Conservation (phyloP, 495 filamentous ascomycete species). For the Neurospora sp. region DNA sequence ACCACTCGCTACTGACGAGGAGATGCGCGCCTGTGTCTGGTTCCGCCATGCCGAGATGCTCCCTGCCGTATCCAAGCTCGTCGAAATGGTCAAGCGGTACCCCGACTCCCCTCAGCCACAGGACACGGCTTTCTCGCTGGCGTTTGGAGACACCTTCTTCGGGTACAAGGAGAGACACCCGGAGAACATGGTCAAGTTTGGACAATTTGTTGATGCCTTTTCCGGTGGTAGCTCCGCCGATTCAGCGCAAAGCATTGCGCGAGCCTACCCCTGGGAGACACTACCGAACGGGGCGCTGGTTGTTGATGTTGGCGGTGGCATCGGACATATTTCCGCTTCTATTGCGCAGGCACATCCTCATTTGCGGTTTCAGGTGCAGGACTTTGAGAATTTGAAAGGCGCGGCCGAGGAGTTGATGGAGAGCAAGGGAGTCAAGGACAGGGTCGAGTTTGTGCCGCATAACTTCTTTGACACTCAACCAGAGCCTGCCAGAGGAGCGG, state of each 20-base stretch:
- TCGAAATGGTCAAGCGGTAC: slow-evolving; percentile 52
- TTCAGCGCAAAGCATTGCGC: slow-evolving; percentile 5
- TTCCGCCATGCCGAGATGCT: slow-evolving; percentile 41
- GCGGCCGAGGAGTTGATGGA: slow-evolving; percentile 1
- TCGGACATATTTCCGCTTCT: slow-evolving; percentile 28
- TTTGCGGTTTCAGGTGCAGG: slow-evolving; percentile 30
- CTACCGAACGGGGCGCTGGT: slow-evolving; percentile 17
- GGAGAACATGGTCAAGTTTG: slow-evolving; percentile 10
- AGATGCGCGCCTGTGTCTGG: slow-evolving; percentile 12
- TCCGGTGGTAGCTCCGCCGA: slow-evolving; percentile 4
- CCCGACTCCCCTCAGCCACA: slow-evolving; percentile 15
- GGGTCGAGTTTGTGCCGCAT: slow-evolving; percentile 23
- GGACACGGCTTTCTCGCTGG: slow-evolving; percentile 22
- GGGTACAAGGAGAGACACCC: slow-evolving; percentile 11
- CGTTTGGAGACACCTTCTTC: slow-evolving; percentile 19
- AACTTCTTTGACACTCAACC: slow-evolving; percentile 31
- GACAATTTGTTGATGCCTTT: slow-evolving; percentile 5
- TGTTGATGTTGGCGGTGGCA: slow-evolving; percentile 33
- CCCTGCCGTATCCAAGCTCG: slow-evolving; percentile 71
- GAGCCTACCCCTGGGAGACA: slow-evolving; percentile 7
- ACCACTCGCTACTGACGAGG: slow-evolving; percentile 10
- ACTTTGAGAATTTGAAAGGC: slow-evolving; percentile 11
- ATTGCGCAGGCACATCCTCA: slow-evolving; percentile 24
- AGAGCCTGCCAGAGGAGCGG: slow-evolving; percentile 12
- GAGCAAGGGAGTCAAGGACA: slow-evolving; percentile 1